These are phyloP conservation scores for Scedosporium aurantiacum DNA, from an alignment of 2,329 filamentous ascomycete species.

Conservation along the genomic window DNA sequence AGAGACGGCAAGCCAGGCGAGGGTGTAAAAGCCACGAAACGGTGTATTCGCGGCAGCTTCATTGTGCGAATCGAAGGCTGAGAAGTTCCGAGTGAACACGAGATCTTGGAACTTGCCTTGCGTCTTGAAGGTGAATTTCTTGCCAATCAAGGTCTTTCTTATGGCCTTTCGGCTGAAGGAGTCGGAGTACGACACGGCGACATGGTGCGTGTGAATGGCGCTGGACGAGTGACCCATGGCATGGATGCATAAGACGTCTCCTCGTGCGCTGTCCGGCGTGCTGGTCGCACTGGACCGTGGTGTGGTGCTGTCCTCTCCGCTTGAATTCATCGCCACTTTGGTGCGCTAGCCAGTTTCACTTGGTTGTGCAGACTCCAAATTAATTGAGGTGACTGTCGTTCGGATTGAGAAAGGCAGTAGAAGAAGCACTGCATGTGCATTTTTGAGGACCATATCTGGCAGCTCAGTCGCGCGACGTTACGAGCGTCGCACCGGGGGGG, in stretches of 20 bases:
- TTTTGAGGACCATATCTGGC: too few relatives aligned
- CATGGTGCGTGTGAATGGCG: neutral
- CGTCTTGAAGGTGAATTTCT: neutral
- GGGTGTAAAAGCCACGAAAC: constrained; percentile 69
- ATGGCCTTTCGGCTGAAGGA: neutral
- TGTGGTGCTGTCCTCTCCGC: neutral
- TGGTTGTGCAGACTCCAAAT: neutral
- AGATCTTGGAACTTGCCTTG: constrained; percentile 32
- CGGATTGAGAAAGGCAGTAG: too few relatives aligned
- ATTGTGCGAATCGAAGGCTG: constrained; percentile 65
- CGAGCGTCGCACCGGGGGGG: neutral
- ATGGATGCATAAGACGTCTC: neutral
- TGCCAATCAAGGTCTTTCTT: neutral
- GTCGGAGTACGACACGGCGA: neutral
- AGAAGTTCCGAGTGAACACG: constrained; percentile 63
- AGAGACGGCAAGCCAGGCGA: constrained; percentile 65
- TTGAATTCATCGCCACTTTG: neutral
- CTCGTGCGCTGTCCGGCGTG: neutral
- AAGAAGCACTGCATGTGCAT: too few relatives aligned
- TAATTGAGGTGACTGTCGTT: too few relatives aligned
- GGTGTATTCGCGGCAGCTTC: constrained; percentile 51
- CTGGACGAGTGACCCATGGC: neutral
- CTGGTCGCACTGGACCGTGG: neutral
- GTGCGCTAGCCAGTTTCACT: neutral
- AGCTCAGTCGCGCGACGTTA: neutral